phyloP scores from a whole-genome alignment of 164 flowering plant species.

The Annona cherimola region DNA sequence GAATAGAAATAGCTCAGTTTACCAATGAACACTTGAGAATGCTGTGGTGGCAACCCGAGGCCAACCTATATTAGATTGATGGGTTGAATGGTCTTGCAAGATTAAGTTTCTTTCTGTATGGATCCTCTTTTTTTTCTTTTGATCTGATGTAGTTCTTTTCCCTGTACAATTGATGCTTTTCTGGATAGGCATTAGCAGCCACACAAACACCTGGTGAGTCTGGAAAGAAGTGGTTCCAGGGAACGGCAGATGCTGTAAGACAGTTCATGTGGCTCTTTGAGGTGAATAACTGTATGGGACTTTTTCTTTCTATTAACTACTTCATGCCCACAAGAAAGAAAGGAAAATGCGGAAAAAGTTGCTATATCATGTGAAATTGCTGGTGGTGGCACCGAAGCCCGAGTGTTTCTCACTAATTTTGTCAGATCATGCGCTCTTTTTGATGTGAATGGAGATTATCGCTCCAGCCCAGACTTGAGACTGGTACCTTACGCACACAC shows the following conservation, averaged over 20 bases:
- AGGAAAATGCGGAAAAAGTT: no score
- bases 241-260: constrained; percentile 20
- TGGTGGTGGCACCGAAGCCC: no score
- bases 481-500: not conserved
- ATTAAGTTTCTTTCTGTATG: not conserved
- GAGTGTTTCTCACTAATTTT: no score
- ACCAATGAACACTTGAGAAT: not conserved
- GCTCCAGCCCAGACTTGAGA: no score
- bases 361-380: no score
- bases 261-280: constrained; percentile 78
- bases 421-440: no score
- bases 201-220: constrained; percentile 90
- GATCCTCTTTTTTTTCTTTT: not conserved
- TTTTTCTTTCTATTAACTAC: not conserved
- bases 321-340: no score
- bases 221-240: constrained; percentile 59
- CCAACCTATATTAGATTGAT: not conserved
- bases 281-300: constrained; percentile 21
- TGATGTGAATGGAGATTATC: no score
- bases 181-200: constrained; percentile 74
- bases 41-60: not conserved
- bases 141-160: not conserved
- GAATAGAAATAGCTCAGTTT: no score
- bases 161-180: not conserved
- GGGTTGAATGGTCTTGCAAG: not conserved